Evolutionary conservation across 2,329 filamentous ascomycete species (phyloP).

Genomic region (Dothistroma septosporum): DNA sequence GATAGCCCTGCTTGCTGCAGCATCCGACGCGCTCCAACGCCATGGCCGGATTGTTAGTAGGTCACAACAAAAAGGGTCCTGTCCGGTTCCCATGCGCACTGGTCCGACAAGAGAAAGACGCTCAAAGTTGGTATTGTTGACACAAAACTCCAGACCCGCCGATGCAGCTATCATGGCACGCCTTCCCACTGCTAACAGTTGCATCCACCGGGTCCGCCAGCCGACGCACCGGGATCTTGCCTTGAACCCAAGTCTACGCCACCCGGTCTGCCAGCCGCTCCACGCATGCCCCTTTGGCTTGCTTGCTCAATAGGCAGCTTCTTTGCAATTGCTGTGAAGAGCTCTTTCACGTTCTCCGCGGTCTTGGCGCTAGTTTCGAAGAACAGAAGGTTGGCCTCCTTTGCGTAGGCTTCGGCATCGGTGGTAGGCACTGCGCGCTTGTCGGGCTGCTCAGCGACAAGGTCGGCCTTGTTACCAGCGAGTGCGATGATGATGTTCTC

Average conservation of each 20-base stretch:
- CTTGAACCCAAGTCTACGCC: conserved; percentile 66
- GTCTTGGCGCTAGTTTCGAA: conserved; percentile 99
- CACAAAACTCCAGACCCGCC: background rate
- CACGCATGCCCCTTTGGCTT: conserved; percentile 78
- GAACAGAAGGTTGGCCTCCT: conserved; percentile 89
- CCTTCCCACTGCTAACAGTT: conserved; percentile 51
- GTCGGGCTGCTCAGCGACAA: conserved; percentile 89
- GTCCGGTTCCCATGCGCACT: background rate
- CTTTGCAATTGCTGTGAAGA: conserved; percentile 97
- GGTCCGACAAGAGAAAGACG: background rate
- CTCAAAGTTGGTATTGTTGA: conserved; percentile 2
- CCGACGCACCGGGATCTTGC: conserved; percentile 56
- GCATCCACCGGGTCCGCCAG: conserved; percentile 55
- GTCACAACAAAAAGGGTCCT: background rate
- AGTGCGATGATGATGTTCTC: conserved; percentile 99
- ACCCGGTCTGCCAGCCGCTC: conserved; percentile 53
- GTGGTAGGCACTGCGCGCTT: conserved; percentile 86
- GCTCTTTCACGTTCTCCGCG: conserved; percentile 87
- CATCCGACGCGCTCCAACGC: background rate
- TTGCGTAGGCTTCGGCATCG: conserved; percentile 92
- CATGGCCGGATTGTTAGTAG: background rate
- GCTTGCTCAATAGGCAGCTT: conserved; percentile 95
- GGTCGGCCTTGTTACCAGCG: conserved; percentile 94
- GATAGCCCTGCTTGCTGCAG: background rate
- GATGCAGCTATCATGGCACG: background rate